Evolutionary conservation across 202 grass and related monocot genomes (phyloP).

Genomic region (Thinopyrum obtusiflorum): DNA sequence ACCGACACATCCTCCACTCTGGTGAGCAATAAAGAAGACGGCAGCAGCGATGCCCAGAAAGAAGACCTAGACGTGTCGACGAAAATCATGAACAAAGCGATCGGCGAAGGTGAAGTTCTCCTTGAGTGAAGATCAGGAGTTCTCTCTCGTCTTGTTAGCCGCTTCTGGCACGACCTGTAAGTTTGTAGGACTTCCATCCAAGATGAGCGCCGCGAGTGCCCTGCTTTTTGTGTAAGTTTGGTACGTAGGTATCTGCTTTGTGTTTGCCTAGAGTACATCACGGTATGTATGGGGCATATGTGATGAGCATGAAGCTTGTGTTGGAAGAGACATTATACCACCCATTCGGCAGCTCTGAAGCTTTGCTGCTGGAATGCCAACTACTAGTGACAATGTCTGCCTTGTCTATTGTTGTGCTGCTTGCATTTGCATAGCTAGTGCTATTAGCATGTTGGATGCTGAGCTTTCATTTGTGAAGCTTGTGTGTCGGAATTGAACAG

Average conservation of each 20-base stretch:
- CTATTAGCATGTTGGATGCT: not conserved
- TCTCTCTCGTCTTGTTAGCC: slow-evolving; percentile 14
- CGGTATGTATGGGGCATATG: not conserved
- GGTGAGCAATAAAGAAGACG: slow-evolving; percentile 13
- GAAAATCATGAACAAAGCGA: slow-evolving; percentile 58
- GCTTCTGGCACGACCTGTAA: slow-evolving; percentile 40
- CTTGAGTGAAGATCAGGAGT: slow-evolving; percentile 44
- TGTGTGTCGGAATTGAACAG: not conserved
- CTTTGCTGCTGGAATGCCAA: slow-evolving; percentile 44
- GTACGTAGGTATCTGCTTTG: slow-evolving; percentile 20
- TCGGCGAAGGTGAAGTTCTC: slow-evolving; percentile 46
- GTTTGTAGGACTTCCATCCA: slow-evolving; percentile 41
- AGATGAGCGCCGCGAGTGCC: slow-evolving; percentile 39
- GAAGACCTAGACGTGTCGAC: slow-evolving; percentile 37
- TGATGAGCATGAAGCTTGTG: slow-evolving; percentile 28
- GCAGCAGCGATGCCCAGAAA: not conserved
- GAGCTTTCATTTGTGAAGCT: not conserved
- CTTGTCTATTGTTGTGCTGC: not conserved
- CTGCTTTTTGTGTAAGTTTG: slow-evolving; percentile 36
- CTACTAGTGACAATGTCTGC: slow-evolving; percentile 18
- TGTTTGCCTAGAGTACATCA: slow-evolving; percentile 34
- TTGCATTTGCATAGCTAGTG: not conserved
- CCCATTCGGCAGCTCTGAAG: slow-evolving; percentile 38
- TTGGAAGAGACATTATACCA: slow-evolving; percentile 37
- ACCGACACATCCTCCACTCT: not conserved